These are phyloP conservation scores for Lipomyces yamadae DNA, from an alignment of 805 yeast genomes.

Conservation along the genomic window DNA sequence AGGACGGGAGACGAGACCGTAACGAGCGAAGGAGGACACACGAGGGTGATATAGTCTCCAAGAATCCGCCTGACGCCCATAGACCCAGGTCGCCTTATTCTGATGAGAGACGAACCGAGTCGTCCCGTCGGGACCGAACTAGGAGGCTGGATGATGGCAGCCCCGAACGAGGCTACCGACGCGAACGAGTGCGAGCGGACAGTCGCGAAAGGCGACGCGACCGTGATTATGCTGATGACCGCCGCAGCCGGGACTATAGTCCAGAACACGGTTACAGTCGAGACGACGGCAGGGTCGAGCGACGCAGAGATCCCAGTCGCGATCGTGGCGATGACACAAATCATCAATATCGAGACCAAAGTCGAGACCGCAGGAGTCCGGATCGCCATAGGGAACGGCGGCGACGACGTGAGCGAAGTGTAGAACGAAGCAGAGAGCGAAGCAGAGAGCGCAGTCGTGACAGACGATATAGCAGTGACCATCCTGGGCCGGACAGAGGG, in stretches of 20 bases:
- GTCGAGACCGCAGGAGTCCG: conserved; percentile 1
- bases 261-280: background rate
- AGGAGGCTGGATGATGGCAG: background rate
- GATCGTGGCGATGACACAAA: background rate
- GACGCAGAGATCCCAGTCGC: conserved; percentile 1
- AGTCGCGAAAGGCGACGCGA: background rate
- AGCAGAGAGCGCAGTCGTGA: background rate
- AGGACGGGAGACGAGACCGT: conserved; percentile 3
- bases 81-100: background rate
- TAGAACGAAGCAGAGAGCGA: background rate
- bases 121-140: background rate
- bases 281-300: conserved; percentile 2
- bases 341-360: background rate
- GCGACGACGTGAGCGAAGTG: conserved; percentile 8
- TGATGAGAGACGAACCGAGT: background rate
- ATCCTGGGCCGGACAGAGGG: background rate
- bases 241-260: background rate
- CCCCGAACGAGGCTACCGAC: background rate
- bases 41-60: background rate
- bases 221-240: conserved; percentile 5
- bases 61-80: conserved; percentile 6
- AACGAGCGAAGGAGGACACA: background rate
- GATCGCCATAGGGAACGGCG: conserved; percentile 5
- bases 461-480: background rate
- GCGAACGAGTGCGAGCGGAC: background rate